Evolutionary conservation across 1,139 yeast genomes (phyloP).

Genomic region (Meyerozyma carpophila): DNA sequence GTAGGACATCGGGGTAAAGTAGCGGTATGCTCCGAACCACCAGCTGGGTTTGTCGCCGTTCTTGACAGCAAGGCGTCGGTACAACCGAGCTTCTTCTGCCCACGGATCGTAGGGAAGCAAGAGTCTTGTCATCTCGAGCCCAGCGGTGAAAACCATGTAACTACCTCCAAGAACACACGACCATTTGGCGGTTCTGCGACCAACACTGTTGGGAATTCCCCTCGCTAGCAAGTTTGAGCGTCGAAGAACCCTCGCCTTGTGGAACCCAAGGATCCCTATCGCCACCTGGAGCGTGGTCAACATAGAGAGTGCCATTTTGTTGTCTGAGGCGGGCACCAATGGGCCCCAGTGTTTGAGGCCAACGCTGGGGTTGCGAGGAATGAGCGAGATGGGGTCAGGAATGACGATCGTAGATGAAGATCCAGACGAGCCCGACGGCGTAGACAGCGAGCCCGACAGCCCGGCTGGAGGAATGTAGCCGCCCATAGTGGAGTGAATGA

Average conservation of each 20-base stretch:
- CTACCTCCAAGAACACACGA: constrained; percentile 16
- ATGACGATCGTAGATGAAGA: constrained; percentile 14
- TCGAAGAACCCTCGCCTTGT: constrained; percentile 15
- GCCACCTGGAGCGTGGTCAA: constrained; percentile 44
- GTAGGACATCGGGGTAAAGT: constrained; percentile 47
- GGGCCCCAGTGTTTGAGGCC: constrained; percentile 61
- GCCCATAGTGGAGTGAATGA: constrained; percentile 10
- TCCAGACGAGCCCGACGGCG: constrained; percentile 5
- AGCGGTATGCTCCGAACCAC: constrained; percentile 59
- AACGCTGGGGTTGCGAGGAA: constrained; percentile 45
- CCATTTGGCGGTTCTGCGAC: constrained; percentile 11
- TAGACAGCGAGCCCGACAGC: constrained; percentile 5
- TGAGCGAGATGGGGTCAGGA: constrained; percentile 18
- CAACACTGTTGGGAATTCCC: constrained; percentile 12
- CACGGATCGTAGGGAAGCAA: constrained; percentile 57
- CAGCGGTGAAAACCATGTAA: constrained; percentile 27
- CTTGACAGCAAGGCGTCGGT: constrained; percentile 38
- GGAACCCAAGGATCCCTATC: constrained; percentile 32
- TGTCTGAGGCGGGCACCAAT: constrained; percentile 59
- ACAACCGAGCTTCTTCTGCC: constrained; percentile 52
- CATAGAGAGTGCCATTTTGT: constrained; percentile 41
- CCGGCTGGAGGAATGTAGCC: constrained; percentile 17
- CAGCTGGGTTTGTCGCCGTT: constrained; percentile 40
- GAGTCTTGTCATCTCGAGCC: constrained; percentile 47
- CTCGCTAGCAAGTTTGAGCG: constrained; percentile 10